Evolutionary conservation across 768 basidiomycete species (phyloP).

Genomic region (Pleurotus pulmonarius): DNA sequence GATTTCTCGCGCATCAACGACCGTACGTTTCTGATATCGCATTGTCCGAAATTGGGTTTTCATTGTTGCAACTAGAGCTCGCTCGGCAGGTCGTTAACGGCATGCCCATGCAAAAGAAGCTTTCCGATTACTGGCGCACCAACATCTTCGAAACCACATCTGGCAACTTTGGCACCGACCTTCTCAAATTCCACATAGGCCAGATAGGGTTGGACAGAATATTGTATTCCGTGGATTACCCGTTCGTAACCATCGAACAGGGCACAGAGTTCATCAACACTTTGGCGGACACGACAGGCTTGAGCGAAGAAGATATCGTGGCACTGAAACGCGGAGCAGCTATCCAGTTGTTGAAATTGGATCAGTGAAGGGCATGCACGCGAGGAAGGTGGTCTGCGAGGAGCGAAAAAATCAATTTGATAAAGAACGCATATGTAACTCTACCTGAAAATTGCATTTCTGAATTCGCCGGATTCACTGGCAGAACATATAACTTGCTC

Average conservation of each 20-base stretch:
- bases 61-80: conserved; percentile 23
- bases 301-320: background rate
- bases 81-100: conserved; percentile 21
- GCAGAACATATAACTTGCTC: no score
- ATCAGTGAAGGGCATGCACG: background rate
- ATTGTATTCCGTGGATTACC: conserved; percentile 37
- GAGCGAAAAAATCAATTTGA: no score
- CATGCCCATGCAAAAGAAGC: conserved; percentile 34
- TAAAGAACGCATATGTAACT: no score
- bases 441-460: no score
- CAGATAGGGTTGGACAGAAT: conserved; percentile 37
- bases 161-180: conserved; percentile 35
- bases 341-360: background rate
- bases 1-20: conserved; percentile 37
- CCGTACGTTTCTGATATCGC: conserved; percentile 19
- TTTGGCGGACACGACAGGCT: background rate
- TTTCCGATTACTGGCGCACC: conserved; percentile 32
- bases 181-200: conserved; percentile 34
- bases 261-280: background rate
- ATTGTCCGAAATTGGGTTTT: background rate
- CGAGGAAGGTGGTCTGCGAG: no score
- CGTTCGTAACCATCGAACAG: conserved; percentile 19
- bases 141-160: conserved; percentile 38
- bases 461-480: no score
- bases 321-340: background rate